phyloP scores from a whole-genome alignment of 1,284 basidiomycete species.

The Lignosus rhinocerotis region DNA sequence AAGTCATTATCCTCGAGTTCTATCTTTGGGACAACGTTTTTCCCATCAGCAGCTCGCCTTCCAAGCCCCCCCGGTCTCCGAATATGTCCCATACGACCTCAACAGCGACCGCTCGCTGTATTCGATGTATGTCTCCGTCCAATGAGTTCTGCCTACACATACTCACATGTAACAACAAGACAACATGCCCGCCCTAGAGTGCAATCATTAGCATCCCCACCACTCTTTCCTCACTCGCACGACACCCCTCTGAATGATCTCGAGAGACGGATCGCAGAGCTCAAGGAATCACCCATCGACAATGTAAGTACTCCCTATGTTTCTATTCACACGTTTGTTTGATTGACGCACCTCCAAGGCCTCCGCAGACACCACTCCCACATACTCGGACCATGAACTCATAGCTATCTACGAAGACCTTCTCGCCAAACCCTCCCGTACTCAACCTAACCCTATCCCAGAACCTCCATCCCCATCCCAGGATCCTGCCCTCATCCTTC shows the following conservation, averaged over 20 bases:
- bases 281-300: slow-evolving; percentile 20
- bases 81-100: not conserved
- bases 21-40: not conserved
- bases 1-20: not conserved
- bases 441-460: not conserved
- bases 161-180: not conserved
- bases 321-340: not conserved
- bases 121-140: slow-evolving; percentile 9
- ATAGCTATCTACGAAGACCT: slow-evolving; percentile 54
- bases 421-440: slow-evolving; percentile 39
- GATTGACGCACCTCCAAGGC: not conserved
- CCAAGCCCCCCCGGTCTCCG: not conserved
- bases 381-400: slow-evolving; percentile 53
- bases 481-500: not conserved
- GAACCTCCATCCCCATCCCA: slow-evolving; percentile 11
- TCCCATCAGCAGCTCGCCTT: slow-evolving; percentile 8
- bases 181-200: not conserved
- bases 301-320: slow-evolving; percentile 14
- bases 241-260: slow-evolving; percentile 18
- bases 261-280: slow-evolving; percentile 22
- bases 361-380: slow-evolving; percentile 12
- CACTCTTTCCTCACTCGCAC: slow-evolving; percentile 7
- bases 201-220: not conserved
- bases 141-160: not conserved
- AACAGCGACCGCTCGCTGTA: slow-evolving; percentile 15